Evolutionary conservation across 1,284 basidiomycete species (phyloP).

Genomic region (Agaricales sp.): DNA sequence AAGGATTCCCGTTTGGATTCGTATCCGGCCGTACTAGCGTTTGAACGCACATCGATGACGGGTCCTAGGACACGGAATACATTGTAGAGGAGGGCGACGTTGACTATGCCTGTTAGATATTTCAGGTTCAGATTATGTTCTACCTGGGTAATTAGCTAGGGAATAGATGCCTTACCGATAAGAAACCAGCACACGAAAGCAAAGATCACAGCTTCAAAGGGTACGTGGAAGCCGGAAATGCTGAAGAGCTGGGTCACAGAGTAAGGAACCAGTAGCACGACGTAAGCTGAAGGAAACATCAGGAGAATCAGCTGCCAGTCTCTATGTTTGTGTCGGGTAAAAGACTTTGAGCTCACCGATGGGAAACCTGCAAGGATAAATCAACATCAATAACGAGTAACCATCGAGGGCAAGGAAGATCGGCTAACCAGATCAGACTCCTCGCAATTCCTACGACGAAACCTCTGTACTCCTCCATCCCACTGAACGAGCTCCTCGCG

Average conservation of each 20-base stretch:
- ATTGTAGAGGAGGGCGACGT: conserved; percentile 55
- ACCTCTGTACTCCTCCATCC: conserved; percentile 38
- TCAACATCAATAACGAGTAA: conserved; percentile 6
- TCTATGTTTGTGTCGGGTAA: conserved; percentile 1
- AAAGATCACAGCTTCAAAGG: conserved; percentile 36
- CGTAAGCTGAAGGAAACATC: conserved; percentile 33
- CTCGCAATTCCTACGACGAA: conserved; percentile 49
- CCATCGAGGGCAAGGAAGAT: conserved; percentile 4
- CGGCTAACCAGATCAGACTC: conserved; percentile 56
- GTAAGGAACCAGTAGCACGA: conserved; percentile 49
- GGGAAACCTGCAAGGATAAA: conserved; percentile 38
- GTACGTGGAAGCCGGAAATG: conserved; percentile 34
- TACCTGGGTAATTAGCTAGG: conserved; percentile 6
- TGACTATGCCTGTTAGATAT: conserved; percentile 38
- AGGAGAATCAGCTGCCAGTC: conserved; percentile 4
- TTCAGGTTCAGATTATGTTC: conserved; percentile 13
- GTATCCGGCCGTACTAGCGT: conserved; percentile 9
- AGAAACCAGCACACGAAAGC: conserved; percentile 41
- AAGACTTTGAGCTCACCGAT: conserved; percentile 30
- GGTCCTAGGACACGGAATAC: conserved; percentile 55
- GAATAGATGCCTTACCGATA: conserved; percentile 33
- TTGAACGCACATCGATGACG: conserved; percentile 27
- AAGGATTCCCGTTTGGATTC: conserved; percentile 19
- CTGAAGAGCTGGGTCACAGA: conserved; percentile 39
- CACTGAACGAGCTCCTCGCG: conserved; percentile 24